A percentile compares a stretch with the other conserved stretches of the same genome.
Conservation (phyloP, 331 rosid genomes). For the Malus hybrid region DNA sequence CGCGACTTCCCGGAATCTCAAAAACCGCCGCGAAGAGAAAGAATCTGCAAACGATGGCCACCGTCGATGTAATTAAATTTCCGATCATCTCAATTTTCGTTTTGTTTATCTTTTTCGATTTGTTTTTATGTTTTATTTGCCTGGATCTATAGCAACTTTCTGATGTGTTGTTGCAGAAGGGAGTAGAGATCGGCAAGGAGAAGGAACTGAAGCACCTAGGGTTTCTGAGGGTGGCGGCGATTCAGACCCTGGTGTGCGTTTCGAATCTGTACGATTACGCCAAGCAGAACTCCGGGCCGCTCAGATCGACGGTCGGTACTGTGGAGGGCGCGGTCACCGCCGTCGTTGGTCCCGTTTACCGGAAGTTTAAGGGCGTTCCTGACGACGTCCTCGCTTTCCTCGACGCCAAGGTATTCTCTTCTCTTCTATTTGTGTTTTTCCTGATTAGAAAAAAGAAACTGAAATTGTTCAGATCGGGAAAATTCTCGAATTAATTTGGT, state of each 20-base stretch:
- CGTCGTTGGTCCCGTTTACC: conserved; percentile 57
- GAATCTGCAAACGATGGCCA: conserved; percentile 22
- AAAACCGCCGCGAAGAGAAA: neutral
- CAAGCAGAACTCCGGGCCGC: conserved; percentile 62
- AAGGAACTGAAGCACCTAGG: conserved; percentile 51
- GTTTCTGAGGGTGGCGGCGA: conserved; percentile 46
- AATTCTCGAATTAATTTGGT: no score
- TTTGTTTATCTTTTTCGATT: neutral
- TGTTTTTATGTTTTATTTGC: neutral
- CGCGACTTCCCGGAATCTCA: neutral
- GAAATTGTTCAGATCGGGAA: neutral
- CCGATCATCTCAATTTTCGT: neutral
- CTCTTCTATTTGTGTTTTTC: neutral
- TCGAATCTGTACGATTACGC: conserved; percentile 59
- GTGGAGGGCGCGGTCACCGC: conserved; percentile 53
- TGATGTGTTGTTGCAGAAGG: neutral
- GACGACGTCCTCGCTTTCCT: conserved; percentile 57
- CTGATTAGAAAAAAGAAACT: neutral
- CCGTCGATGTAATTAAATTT: conserved; percentile 23
- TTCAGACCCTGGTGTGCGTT: conserved; percentile 37
- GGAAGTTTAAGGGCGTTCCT: conserved; percentile 49
- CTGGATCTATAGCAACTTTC: neutral
- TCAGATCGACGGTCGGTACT: conserved; percentile 53
- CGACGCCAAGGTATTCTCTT: conserved; percentile 51
- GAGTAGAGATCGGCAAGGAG: conserved; percentile 19